Evolutionary conservation across 805 yeast species (phyloP).

Genomic region (Nakazawaea pomicola): DNA sequence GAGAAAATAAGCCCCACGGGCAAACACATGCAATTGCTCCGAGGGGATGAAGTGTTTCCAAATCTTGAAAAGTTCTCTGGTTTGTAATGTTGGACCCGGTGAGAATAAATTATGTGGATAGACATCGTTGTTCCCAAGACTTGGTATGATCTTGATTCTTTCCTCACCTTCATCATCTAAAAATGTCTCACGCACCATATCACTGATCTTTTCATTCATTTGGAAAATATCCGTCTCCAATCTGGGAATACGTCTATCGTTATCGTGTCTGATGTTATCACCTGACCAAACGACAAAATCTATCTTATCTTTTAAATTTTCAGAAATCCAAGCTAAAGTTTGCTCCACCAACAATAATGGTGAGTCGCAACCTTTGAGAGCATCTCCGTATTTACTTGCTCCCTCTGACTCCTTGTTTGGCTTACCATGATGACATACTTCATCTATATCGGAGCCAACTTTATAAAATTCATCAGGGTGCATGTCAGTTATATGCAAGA

Average conservation of each 20-base stretch:
- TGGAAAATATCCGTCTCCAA: conserved; percentile 67
- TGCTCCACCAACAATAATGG: conserved; percentile 56
- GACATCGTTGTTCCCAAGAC: conserved; percentile 83
- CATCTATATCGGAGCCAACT: conserved; percentile 42
- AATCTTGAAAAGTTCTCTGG: conserved; percentile 66
- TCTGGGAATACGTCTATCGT: conserved; percentile 70
- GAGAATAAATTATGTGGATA: conserved; percentile 84
- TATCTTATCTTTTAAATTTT: conserved; percentile 64
- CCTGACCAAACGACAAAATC: conserved; percentile 92
- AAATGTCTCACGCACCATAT: conserved; percentile 47
- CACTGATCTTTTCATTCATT: conserved; percentile 56
- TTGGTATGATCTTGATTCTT: conserved; percentile 50
- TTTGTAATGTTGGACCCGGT: conserved; percentile 85
- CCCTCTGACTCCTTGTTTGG: conserved; percentile 28
- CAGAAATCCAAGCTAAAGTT: conserved; percentile 63
- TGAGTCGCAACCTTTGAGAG: conserved; percentile 73
- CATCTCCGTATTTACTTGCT: conserved; percentile 55
- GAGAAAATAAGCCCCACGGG: conserved; percentile 69
- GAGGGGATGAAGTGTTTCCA: conserved; percentile 76
- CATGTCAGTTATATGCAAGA: conserved; percentile 80
- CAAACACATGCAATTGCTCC: conserved; percentile 70
- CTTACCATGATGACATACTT: conserved; percentile 48
- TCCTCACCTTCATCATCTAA: conserved; percentile 36
- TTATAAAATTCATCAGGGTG: conserved; percentile 75
- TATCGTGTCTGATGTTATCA: conserved; percentile 82